Conservation (phyloP, 1,284 basidiomycete species). For the Fomitopsis betulina region DNA sequence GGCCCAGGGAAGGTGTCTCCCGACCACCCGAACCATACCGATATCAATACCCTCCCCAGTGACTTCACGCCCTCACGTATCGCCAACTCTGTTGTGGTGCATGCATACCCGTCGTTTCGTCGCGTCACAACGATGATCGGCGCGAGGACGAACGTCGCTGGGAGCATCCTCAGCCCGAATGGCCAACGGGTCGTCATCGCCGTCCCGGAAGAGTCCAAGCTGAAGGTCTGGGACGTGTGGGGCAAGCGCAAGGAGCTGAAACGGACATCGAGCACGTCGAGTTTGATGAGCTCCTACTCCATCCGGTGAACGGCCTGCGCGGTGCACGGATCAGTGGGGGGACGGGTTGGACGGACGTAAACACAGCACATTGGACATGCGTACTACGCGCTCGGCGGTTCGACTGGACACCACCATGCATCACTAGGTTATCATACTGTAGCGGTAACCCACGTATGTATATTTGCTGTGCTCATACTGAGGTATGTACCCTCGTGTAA, state of each 20-base stretch:
- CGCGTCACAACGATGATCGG: constrained; percentile 39
- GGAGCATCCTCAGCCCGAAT: constrained; percentile 42
- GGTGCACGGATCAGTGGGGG: neutral
- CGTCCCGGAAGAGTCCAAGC: constrained; percentile 43
- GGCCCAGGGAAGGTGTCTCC: constrained; percentile 36
- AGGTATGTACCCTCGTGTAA: neutral
- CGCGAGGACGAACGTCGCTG: constrained; percentile 36
- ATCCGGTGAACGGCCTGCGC: neutral
- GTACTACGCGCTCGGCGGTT: neutral
- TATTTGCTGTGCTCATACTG: neutral
- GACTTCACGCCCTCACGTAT: constrained; percentile 16
- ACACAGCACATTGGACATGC: neutral
- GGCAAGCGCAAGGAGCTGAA: constrained; percentile 43
- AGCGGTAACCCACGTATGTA: constrained; percentile 1
- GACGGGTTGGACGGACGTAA: neutral
- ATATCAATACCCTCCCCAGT: constrained; percentile 7
- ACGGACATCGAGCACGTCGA: constrained; percentile 17
- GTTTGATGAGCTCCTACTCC: constrained; percentile 1
- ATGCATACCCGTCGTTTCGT: constrained; percentile 47
- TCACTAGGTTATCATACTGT: neutral
- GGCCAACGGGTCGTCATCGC: constrained; percentile 45
- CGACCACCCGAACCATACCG: constrained; percentile 20
- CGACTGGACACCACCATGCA: neutral
- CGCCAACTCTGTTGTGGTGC: constrained; percentile 50
- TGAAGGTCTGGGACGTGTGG: constrained; percentile 55